Conservation (phyloP, 1,284 basidiomycete genomes). For the Cystobasidium pallidum region DNA sequence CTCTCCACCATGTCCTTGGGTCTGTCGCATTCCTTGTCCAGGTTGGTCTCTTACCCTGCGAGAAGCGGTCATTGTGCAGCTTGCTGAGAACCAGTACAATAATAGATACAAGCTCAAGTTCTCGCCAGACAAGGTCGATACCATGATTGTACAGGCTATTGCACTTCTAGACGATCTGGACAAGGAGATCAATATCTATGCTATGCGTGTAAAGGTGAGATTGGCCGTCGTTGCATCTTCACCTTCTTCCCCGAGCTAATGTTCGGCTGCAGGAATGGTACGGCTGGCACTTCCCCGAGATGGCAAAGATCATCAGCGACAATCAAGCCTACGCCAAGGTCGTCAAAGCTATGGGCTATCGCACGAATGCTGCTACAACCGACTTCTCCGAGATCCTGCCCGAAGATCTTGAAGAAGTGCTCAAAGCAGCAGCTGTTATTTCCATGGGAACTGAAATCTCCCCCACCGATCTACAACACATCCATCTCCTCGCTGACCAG, state of each 20-base stretch:
- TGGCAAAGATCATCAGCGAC: slow-evolving; percentile 97
- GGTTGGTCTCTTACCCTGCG: slow-evolving; percentile 60
- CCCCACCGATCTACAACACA: slow-evolving; percentile 91
- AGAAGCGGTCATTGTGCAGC: background rate
- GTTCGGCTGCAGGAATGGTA: slow-evolving; percentile 82
- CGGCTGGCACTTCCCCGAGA: slow-evolving; percentile 99
- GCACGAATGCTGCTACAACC: slow-evolving; percentile 85
- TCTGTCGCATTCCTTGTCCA: slow-evolving; percentile 91
- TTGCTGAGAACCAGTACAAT: slow-evolving; percentile 12
- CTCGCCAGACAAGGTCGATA: slow-evolving; percentile 98
- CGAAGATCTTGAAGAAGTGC: slow-evolving; percentile 86
- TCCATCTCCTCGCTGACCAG: slow-evolving; percentile 92
- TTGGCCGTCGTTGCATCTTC: background rate
- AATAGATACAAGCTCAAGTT: slow-evolving; percentile 97
- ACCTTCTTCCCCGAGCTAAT: background rate
- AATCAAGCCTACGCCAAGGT: slow-evolving; percentile 96
- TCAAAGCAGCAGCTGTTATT: slow-evolving; percentile 91
- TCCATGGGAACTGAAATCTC: slow-evolving; percentile 99
- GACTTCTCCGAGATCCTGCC: slow-evolving; percentile 88
- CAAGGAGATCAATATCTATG: slow-evolving; percentile 99
- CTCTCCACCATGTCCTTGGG: slow-evolving; percentile 96
- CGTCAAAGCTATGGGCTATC: slow-evolving; percentile 86
- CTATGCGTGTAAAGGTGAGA: slow-evolving; percentile 93
- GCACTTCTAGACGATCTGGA: slow-evolving; percentile 97
- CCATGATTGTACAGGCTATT: slow-evolving; percentile 98